Base-by-base conservation (phyloP, 495 filamentous ascomycete genomes). In the Hypoxylon subgilvum region DNA sequence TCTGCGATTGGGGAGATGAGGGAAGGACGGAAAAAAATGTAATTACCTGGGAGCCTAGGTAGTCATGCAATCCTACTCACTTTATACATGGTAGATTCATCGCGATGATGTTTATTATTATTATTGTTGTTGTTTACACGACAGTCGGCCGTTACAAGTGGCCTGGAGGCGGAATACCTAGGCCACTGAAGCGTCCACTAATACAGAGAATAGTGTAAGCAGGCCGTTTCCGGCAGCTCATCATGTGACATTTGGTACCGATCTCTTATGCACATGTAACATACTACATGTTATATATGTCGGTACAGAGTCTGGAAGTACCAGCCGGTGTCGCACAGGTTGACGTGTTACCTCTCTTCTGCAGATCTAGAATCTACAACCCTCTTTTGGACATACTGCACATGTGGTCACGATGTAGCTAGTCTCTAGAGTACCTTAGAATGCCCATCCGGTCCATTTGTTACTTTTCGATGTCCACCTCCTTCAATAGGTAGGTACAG, bases 71-170 rank as follows among this genome's bases (percentile, higher is more conserved):
- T 31, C 23, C 14, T 22, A 27, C 6, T 45, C 6, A 6, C 16
- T 12, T 35, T 61, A 49, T 55, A n/a, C n/a, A n/a, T n/a, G n/a
- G n/a, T n/a, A 55, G 50, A 22, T 36, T 18, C 2, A 12, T 7
- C 13, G 45, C 31, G 32, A 25, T 61, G 57, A 54, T 52, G 51
- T 35, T 52, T n/a, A n/a, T n/a, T n/a, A n/a, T 36, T 36, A 14
- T 17, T 21, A 27, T 13, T 42, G 21, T 42, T 42, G 23, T 42
- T 42, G 39, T 42, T 42, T 42, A 28, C 23, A 27, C 8, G 23
- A 4, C 3, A n/a, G 39, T 14, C 12, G 39, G 39, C 39, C 39
- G 10, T 13, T 25, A 27, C n/a, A 42, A 42, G 0, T 14, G 39
- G 12, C 21, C 22, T n/a, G 12, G 22, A 25, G n/a, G 21, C 34